Evolutionary conservation across 352 stramenopile species (phyloP).

Genomic region (Phytophthora syringae): DNA sequence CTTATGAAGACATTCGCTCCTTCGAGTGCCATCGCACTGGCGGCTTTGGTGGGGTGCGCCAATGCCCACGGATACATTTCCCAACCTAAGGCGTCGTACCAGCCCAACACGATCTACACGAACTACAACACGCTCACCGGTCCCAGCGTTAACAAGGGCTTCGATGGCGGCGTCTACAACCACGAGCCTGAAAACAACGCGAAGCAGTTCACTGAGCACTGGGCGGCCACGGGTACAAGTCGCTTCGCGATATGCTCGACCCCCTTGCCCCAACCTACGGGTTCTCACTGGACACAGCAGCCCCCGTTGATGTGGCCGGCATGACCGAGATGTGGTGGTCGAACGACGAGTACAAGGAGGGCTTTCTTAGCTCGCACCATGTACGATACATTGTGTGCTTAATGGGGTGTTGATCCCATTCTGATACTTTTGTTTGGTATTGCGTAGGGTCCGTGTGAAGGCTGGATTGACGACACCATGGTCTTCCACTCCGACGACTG

Average conservation of each 20-base stretch:
- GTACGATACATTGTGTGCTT: too few relatives aligned
- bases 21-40: constrained; percentile 16
- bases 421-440: background rate
- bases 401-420: background rate
- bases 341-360: constrained; percentile 49
- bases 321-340: constrained; percentile 53
- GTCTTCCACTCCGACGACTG: constrained; percentile 55
- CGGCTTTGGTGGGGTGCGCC: constrained; percentile 15
- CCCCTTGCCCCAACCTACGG: constrained; percentile 30
- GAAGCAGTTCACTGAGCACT: constrained; percentile 37
- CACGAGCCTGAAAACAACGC: constrained; percentile 32
- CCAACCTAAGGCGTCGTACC: constrained; percentile 33
- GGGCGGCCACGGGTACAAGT: constrained; percentile 34
- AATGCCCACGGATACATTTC: constrained; percentile 52
- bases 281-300: constrained; percentile 20
- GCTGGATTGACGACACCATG: constrained; percentile 48
- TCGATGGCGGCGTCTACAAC: constrained; percentile 36
- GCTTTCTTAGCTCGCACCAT: constrained; percentile 53
- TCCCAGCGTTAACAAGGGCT: constrained; percentile 40
- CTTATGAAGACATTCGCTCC: constrained; percentile 13
- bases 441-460: constrained; percentile 59
- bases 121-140: constrained; percentile 34
- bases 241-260: constrained; percentile 47
- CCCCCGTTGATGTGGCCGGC: constrained; percentile 44
- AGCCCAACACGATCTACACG: constrained; percentile 36